phyloP scores from a whole-genome alignment of 1,139 yeast species.

The Kluyveromyces sp. region DNA sequence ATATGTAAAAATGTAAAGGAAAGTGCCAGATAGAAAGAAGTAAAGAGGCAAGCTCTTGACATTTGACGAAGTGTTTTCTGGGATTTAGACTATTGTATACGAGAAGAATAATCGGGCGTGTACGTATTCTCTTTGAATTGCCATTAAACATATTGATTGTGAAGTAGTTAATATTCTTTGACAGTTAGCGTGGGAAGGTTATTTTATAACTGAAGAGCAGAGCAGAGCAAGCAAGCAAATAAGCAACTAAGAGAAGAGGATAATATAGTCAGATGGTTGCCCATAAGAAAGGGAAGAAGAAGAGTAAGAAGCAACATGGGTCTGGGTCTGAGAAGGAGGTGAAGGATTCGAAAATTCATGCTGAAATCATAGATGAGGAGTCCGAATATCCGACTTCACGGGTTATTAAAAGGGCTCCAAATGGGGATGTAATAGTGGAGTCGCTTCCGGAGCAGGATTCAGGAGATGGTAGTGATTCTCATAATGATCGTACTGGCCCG shows the following conservation, averaged over 20 bases:
- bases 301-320: slow-evolving; percentile 24
- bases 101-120: no score
- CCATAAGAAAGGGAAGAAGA: slow-evolving; percentile 7
- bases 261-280: slow-evolving; percentile 1
- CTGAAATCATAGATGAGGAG: slow-evolving; percentile 47
- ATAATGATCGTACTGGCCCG: background rate
- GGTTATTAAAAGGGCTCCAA: slow-evolving; percentile 62
- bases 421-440: slow-evolving; percentile 65
- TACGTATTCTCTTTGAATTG: no score
- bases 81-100: no score
- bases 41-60: no score
- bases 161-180: no score
- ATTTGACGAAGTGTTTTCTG: no score
- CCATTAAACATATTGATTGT: no score
- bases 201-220: no score
- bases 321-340: slow-evolving; percentile 17
- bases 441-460: slow-evolving; percentile 23
- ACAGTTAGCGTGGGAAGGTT: no score
- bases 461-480: background rate
- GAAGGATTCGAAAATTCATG: slow-evolving; percentile 23
- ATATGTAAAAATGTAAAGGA: no score
- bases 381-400: slow-evolving; percentile 66
- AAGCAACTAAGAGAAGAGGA: background rate
- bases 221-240: background rate
- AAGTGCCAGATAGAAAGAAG: no score